Evolutionary conservation across 495 filamentous ascomycete genomes (phyloP).

Genomic region (Xylaria scruposa): DNA sequence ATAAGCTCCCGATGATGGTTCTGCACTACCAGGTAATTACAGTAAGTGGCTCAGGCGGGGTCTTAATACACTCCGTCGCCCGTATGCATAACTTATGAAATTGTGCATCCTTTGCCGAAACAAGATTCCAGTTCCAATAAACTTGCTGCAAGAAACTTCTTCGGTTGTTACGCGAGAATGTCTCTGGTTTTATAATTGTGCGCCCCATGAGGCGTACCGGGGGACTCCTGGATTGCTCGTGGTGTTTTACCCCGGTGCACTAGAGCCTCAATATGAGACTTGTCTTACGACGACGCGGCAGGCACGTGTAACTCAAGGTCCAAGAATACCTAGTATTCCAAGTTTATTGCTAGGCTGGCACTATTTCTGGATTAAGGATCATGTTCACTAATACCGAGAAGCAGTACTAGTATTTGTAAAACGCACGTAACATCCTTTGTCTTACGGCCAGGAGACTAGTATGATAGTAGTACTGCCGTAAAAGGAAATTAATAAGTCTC

Average conservation of each 20-base stretch:
- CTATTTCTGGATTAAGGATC: not conserved
- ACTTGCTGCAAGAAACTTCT: too few relatives aligned
- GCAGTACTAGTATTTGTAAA: conserved; percentile 7
- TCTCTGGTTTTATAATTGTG: not conserved
- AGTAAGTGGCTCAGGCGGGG: not conserved
- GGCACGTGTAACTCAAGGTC: not conserved
- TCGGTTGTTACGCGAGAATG: not conserved
- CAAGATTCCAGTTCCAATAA: not conserved
- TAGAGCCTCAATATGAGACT: conserved; percentile 7
- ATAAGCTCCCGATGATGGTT: not conserved
- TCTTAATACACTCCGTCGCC: not conserved
- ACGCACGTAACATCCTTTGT: conserved; percentile 9
- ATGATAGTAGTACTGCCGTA: not conserved
- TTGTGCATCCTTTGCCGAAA: not conserved
- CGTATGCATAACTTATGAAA: conserved; percentile 1
- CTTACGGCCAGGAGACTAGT: not conserved
- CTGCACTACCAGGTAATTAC: not conserved
- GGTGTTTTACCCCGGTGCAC: conserved; percentile 11
- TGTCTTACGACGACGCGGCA: not conserved
- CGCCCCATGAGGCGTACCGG: too few relatives aligned
- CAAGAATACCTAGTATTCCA: too few relatives aligned
- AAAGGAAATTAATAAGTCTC: conserved; percentile 1
- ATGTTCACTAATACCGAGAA: not conserved
- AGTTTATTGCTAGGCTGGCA: not conserved
- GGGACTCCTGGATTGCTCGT: not conserved